Evolutionary conservation across 768 basidiomycete species (phyloP), one percentile per base, ranked within the genome.

Genomic region (Lactifluus subvellereus): DNA sequence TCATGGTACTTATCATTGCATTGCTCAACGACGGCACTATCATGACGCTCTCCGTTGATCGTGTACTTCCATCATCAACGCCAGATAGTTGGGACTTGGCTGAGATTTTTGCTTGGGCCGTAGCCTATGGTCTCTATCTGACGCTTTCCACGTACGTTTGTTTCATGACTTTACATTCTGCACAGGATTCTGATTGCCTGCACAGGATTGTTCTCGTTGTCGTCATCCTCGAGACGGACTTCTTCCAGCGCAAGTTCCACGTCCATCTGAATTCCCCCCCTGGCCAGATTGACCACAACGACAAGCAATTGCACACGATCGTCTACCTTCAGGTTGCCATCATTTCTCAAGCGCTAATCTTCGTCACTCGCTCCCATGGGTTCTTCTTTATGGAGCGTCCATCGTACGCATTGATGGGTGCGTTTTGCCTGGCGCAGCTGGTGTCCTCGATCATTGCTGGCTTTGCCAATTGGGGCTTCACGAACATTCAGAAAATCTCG

Each of bases 1-100:
- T 98, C 85, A 98, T 98, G 96, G 86, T 98, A 69, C 89, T 98
- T 74, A 92, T 98, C 75, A 94, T 98, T 68, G 96, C 96, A 62
- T 82, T 98, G 42, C 79, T 97, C 69, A 98, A 98, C 76, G 96
- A 98, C 73, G 96, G 96, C 73, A 98, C 96, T 66, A 98, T 98
- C 82, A 97, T 98, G 94, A 98, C 96, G 7, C 82, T 98, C 61
- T 92, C 90, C 6, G 88, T 96, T 48, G 96, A 98, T 75, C 91
- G 96, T 72, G 96, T 98, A 60, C 76, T 98, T 69, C 96, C 96
- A 22, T 94, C 92, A 42, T 86, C 80, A 77, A 88, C 89, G 14
- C 96, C 96, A 3, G 95, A 98, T 74, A 86, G 87, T 69, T 98
- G 96, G 96, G 94, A 98, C 73, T 76, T 98, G 71, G 82, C 89